Conservation (phyloP, 228 moss, liverwort and hornwort species). For the Sphagnum fallax region DNA sequence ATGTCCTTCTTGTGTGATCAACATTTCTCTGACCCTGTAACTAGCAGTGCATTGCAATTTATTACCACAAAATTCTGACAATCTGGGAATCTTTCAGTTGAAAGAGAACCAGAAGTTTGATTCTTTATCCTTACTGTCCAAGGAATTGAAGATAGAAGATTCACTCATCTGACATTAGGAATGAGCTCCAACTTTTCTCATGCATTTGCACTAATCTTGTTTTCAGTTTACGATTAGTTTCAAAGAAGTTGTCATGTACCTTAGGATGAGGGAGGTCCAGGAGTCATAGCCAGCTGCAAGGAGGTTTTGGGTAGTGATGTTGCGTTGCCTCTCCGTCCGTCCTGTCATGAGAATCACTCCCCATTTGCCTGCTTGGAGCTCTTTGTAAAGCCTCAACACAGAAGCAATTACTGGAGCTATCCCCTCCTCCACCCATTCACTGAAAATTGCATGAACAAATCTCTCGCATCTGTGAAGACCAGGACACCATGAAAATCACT, state of each 20-base stretch:
- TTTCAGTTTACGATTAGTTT: background rate
- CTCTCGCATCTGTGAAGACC: constrained; percentile 58
- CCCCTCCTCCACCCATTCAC: constrained; percentile 74
- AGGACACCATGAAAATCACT: background rate
- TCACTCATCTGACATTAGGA: no score
- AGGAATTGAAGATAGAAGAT: background rate
- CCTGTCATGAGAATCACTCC: constrained; percentile 79
- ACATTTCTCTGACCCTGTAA: background rate
- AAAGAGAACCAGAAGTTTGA: background rate
- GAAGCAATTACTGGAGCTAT: constrained; percentile 48
- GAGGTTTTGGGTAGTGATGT: constrained; percentile 68
- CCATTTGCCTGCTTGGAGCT: constrained; percentile 55
- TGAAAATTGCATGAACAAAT: constrained; percentile 63
- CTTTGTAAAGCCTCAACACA: constrained; percentile 50
- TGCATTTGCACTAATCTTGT: no score
- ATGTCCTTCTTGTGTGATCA: background rate
- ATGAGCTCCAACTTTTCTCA: no score
- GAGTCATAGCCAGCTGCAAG: constrained; percentile 63
- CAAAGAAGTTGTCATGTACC: constrained; percentile 20
- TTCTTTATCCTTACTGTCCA: background rate
- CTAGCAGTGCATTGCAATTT: background rate
- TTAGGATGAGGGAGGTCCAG: constrained; percentile 64
- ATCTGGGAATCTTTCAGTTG: background rate
- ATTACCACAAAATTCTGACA: background rate
- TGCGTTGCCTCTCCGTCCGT: constrained; percentile 73